These are phyloP conservation scores for Prunus davidiana DNA, from an alignment of 306 rosid genomes.

Conservation along the genomic window DNA sequence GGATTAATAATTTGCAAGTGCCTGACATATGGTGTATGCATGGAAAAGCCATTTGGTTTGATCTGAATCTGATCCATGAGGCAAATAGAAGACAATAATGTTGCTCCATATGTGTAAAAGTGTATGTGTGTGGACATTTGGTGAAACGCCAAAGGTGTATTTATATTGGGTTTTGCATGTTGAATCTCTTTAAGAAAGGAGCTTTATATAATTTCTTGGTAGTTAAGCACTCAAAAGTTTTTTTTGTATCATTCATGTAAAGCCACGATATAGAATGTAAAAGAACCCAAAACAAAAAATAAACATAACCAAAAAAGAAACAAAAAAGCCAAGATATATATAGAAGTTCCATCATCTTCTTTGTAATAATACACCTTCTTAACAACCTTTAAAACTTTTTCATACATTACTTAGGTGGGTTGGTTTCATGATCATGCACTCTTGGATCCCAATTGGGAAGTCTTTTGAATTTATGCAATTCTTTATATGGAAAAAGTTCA, in stretches of 20 bases:
- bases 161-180: conserved; percentile 1
- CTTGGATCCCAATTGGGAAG: not conserved
- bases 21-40: not conserved
- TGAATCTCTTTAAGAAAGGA: conserved; percentile 10
- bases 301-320: too few relatives aligned
- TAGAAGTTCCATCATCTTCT: too few relatives aligned
- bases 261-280: conserved; percentile 14
- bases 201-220: conserved; percentile 41
- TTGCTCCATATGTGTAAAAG: conserved; percentile 12
- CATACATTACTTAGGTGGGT: conserved; percentile 8
- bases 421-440: not conserved
- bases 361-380: conserved; percentile 23
- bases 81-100: conserved; percentile 9
- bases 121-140: not conserved
- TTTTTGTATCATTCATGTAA: conserved; percentile 18
- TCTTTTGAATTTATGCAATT: not conserved
- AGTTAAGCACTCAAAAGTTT: conserved; percentile 51
- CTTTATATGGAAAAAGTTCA: conserved; percentile 24
- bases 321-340: not conserved
- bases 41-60: conserved; percentile 27
- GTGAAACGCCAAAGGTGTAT: conserved; percentile 10
- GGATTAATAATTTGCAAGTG: conserved; percentile 11
- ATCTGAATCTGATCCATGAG: conserved; percentile 36
- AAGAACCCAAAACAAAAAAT: not conserved
- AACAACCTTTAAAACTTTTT: conserved; percentile 20